phyloP scores from a whole-genome alignment of 2,329 filamentous ascomycete genomes.

The Aschersonia sp. region DNA sequence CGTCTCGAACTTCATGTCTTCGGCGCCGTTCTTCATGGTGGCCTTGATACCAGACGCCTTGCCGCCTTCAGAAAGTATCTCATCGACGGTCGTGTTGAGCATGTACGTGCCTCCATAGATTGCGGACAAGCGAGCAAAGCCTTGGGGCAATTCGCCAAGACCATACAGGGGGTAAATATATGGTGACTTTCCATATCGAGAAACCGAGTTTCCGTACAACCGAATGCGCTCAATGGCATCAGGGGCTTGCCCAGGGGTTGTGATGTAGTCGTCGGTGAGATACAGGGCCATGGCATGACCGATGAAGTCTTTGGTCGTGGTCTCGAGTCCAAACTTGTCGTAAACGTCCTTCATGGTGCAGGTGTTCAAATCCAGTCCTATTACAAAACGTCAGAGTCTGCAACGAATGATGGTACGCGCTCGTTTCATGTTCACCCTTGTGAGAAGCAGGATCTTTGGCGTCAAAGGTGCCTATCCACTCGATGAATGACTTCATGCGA shows the following conservation, averaged over 20 bases:
- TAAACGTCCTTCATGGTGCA: constrained; percentile 97
- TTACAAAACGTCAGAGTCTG: neutral
- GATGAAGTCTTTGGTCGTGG: constrained; percentile 83
- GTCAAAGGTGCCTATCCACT: constrained; percentile 86
- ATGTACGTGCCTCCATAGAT: constrained; percentile 99
- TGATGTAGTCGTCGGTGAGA: constrained; percentile 78
- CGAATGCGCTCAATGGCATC: constrained; percentile 86
- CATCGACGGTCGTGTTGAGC: constrained; percentile 90
- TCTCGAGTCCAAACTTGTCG: constrained; percentile 90
- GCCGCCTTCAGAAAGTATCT: constrained; percentile 68
- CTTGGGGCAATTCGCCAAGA: constrained; percentile 90
- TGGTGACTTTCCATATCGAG: constrained; percentile 92
- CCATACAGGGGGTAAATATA: constrained; percentile 99
- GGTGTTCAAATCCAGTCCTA: constrained; percentile 64
- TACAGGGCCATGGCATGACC: constrained; percentile 98
- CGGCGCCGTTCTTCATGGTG: constrained; percentile 71
- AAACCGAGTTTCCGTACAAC: constrained; percentile 94
- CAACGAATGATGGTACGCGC: too few relatives aligned
- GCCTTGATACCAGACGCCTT: constrained; percentile 96
- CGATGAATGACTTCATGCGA: constrained; percentile 88
- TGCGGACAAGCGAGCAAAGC: constrained; percentile 90
- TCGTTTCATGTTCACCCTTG: constrained; percentile 46
- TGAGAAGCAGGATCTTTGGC: constrained; percentile 69
- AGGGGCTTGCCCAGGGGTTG: constrained; percentile 54
- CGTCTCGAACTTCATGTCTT: constrained; percentile 90